phyloP scores from a whole-genome alignment of 2,329 filamentous ascomycete species.

The Verticillium klebahnii region DNA sequence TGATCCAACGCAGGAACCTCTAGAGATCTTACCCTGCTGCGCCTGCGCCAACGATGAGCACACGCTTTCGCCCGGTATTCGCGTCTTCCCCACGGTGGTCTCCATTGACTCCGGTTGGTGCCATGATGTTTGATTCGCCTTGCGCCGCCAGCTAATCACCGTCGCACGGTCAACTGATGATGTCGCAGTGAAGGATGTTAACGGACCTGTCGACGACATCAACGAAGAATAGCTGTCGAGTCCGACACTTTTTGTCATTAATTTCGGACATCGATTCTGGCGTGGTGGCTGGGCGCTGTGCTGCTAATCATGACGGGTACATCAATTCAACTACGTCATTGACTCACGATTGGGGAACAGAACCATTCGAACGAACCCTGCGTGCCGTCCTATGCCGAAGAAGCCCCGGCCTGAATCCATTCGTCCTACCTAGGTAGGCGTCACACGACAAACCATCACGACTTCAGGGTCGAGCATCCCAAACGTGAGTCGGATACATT shows the following conservation, averaged over 20 bases:
- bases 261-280: background rate
- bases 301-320: background rate
- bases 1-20: background rate
- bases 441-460: background rate
- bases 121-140: background rate
- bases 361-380: background rate
- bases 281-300: background rate
- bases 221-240: no score
- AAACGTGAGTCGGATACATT: no score
- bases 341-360: background rate
- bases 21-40: conserved; percentile 27
- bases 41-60: conserved; percentile 36
- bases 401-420: background rate
- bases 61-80: conserved; percentile 18
- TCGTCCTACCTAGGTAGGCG: background rate
- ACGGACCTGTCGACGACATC: no score
- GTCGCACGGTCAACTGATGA: background rate
- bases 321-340: background rate
- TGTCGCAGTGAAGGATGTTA: no score
- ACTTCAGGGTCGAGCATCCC: no score
- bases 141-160: background rate
- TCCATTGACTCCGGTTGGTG: background rate
- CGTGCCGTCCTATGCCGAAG: background rate
- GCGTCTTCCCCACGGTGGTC: background rate
- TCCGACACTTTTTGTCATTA: no score